Evolutionary conservation across 179 eudicot genomes (phyloP).

Genomic region (Dionaea muscipula): DNA sequence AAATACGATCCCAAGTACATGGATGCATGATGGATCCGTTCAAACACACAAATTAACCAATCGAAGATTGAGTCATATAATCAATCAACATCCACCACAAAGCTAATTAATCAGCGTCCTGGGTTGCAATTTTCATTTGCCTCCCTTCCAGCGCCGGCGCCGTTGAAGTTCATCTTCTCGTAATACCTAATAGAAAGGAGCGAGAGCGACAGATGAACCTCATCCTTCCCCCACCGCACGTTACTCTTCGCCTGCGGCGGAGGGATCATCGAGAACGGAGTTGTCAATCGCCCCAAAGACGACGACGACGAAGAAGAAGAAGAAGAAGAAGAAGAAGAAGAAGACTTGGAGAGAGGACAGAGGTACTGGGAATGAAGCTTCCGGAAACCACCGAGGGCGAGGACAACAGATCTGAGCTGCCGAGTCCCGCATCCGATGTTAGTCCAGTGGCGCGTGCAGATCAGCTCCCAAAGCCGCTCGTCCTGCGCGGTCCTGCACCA

Average conservation of each 20-base stretch:
- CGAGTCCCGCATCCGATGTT: constrained; percentile 25
- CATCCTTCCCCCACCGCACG: constrained; percentile 36
- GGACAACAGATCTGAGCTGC: constrained; percentile 62
- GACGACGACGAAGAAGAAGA: not conserved
- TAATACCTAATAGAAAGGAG: constrained; percentile 52
- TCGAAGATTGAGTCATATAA: too few species aligned
- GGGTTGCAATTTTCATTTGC: too few species aligned
- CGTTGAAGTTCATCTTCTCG: constrained; percentile 49
- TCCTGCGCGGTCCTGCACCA: constrained; percentile 62
- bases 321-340: not conserved
- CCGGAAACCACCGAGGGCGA: constrained; percentile 75
- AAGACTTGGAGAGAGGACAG: constrained; percentile 41
- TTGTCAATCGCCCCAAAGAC: constrained; percentile 7
- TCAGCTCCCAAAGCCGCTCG: constrained; percentile 82
- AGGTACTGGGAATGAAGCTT: constrained; percentile 48
- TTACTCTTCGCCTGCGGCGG: constrained; percentile 9
- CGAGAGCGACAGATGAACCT: constrained; percentile 52
- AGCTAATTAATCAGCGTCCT: too few species aligned
- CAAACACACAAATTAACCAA: too few species aligned
- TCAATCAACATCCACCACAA: too few species aligned
- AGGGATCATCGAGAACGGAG: constrained; percentile 21
- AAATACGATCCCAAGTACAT: too few species aligned
- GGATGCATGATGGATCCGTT: too few species aligned
- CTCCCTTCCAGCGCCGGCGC: too few species aligned
- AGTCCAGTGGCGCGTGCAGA: constrained; percentile 53